These are phyloP conservation scores for Coemansia sp. DNA, from an alignment of 371 early-diverging fungal species.

Conservation along the genomic window DNA sequence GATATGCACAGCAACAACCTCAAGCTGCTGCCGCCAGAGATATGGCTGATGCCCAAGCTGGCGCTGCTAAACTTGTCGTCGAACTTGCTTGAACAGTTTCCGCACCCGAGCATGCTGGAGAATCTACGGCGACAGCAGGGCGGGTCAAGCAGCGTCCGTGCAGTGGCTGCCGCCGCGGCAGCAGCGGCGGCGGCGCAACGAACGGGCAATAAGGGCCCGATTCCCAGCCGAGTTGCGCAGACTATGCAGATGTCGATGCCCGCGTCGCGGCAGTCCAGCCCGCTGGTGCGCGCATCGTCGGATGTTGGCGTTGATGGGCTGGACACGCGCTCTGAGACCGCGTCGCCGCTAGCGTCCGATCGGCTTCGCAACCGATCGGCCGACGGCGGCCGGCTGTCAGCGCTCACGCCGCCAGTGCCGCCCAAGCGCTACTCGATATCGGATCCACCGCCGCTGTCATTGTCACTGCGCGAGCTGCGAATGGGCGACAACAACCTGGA, in stretches of 20 bases:
- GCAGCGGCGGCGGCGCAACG: conserved; percentile 59
- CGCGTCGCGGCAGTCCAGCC: conserved; percentile 28
- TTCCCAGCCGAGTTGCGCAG: conserved; percentile 19
- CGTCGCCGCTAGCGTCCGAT: neutral
- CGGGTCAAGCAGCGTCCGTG: conserved; percentile 48
- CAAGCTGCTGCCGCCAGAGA: conserved; percentile 71
- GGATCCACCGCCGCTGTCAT: conserved; percentile 52
- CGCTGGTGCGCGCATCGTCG: conserved; percentile 31
- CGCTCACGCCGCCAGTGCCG: conserved; percentile 25
- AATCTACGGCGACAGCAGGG: conserved; percentile 44
- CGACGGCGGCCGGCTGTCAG: conserved; percentile 31
- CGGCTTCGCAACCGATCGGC: conserved; percentile 42
- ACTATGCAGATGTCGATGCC: conserved; percentile 32
- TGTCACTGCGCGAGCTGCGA: conserved; percentile 59
- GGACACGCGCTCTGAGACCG: neutral
- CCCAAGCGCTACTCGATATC: conserved; percentile 44
- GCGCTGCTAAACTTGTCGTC: conserved; percentile 70
- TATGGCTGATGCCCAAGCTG: conserved; percentile 82
- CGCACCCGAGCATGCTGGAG: conserved; percentile 58
- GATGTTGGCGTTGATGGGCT: conserved; percentile 12
- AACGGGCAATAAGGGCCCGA: conserved; percentile 23
- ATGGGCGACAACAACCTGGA: conserved; percentile 82
- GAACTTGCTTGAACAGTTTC: conserved; percentile 73
- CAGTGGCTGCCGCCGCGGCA: conserved; percentile 41
- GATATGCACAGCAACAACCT: conserved; percentile 75